Evolutionary conservation across 768 basidiomycete genomes (phyloP).

Genomic region (Suillus subaureus): DNA sequence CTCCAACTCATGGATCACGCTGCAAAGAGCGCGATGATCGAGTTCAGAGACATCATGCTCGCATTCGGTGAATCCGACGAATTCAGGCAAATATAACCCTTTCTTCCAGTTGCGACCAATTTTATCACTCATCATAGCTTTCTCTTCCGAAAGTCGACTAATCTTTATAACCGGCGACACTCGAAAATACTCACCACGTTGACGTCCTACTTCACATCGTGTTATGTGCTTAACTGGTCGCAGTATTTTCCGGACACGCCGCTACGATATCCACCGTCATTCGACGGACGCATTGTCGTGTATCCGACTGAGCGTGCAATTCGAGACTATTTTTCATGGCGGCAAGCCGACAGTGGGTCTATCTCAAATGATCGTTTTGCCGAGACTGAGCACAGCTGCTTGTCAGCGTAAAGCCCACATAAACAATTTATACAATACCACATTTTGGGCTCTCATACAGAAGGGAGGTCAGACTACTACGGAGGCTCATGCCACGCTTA

Average conservation of each 20-base stretch:
- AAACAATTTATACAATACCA: conserved; percentile 97
- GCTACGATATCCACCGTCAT: conserved; percentile 84
- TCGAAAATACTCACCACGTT: conserved; percentile 86
- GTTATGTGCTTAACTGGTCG: conserved; percentile 87
- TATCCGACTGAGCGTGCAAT: conserved; percentile 77
- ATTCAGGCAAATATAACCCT: conserved; percentile 66
- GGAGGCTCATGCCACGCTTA: conserved; percentile 80
- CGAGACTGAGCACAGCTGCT: conserved; percentile 19
- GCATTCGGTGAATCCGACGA: conserved; percentile 98
- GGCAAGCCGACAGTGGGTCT: conserved; percentile 90
- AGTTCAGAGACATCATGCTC: conserved; percentile 80
- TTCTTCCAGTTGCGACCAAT: background rate
- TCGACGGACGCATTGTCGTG: conserved; percentile 85
- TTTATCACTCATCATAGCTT: conserved; percentile 56
- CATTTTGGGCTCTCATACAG: conserved; percentile 92
- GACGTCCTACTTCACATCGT: conserved; percentile 87
- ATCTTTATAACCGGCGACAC: conserved; percentile 81
- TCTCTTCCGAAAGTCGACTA: conserved; percentile 72
- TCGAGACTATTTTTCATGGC: conserved; percentile 93
- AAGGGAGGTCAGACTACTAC: conserved; percentile 76
- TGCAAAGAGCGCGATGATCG: conserved; percentile 78
- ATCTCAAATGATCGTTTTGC: background rate
- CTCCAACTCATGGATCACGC: conserved; percentile 92
- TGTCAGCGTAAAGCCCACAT: conserved; percentile 73
- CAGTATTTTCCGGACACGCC: conserved; percentile 73